phyloP scores from a whole-genome alignment of 345 rosid genomes.

The Abelmoschus esculentus region DNA sequence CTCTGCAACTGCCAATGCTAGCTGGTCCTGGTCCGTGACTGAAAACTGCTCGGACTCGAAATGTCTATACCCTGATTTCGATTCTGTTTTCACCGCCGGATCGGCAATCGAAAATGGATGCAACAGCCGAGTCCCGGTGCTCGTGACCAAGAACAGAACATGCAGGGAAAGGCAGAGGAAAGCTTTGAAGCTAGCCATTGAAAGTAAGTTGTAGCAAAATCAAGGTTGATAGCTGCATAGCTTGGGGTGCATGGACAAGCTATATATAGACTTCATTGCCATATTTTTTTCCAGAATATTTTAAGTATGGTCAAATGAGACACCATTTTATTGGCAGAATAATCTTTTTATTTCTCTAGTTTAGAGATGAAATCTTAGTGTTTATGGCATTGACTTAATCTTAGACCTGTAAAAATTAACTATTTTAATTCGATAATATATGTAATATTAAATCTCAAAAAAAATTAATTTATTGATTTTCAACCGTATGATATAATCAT shows the following conservation, averaged over 20 bases:
- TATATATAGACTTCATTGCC: conserved; percentile 4
- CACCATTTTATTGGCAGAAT: not conserved
- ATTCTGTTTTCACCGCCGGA: not conserved
- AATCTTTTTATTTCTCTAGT: not conserved
- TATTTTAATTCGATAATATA: too few relatives aligned
- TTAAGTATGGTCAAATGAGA: not conserved
- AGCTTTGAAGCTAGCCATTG: conserved; percentile 22
- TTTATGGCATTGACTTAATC: too few relatives aligned
- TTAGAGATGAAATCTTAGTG: too few relatives aligned
- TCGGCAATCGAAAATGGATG: not conserved
- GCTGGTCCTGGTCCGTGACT: not conserved
- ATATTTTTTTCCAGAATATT: not conserved
- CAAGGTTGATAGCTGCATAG: too few relatives aligned
- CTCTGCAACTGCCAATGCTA: not conserved
- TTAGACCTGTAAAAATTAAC: too few relatives aligned
- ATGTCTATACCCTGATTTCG: not conserved
- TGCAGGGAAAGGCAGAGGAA: conserved; percentile 23
- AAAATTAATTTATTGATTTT: too few relatives aligned
- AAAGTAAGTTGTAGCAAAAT: not conserved
- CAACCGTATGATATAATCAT: too few relatives aligned
- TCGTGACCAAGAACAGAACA: conserved; percentile 23
- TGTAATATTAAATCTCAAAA: too few relatives aligned
- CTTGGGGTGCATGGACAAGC: not conserved
- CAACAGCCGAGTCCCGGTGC: conserved; percentile 26
- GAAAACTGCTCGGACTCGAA: conserved; percentile 1